Evolutionary conservation across 2,329 filamentous ascomycete species (phyloP).

Genomic region (Lasiodiplodia theobromae): DNA sequence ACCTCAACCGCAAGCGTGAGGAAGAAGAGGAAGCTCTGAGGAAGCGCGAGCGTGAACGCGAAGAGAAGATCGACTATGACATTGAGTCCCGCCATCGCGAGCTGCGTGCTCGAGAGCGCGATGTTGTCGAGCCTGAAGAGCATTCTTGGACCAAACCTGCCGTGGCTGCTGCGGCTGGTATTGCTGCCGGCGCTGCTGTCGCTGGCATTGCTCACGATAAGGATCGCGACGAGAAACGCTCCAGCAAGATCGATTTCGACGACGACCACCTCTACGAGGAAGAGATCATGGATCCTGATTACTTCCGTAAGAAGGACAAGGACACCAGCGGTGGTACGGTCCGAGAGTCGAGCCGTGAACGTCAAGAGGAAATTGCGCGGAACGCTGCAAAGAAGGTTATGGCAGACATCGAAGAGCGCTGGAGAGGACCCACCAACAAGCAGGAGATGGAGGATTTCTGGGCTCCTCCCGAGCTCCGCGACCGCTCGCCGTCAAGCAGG

Average conservation of each 20-base stretch:
- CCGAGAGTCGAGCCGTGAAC: neutral
- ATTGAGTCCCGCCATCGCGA: constrained; percentile 41
- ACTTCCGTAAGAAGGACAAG: constrained; percentile 52
- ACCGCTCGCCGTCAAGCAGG: constrained; percentile 39
- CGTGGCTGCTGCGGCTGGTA: constrained; percentile 44
- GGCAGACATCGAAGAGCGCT: constrained; percentile 52
- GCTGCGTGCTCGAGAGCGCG: constrained; percentile 43
- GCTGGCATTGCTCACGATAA: constrained; percentile 41
- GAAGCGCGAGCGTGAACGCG: constrained; percentile 36
- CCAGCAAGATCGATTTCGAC: constrained; percentile 24
- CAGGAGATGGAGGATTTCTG: constrained; percentile 54
- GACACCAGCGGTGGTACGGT: constrained; percentile 33
- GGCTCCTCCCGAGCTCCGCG: constrained; percentile 52
- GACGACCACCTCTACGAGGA: constrained; percentile 47
- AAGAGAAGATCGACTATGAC: constrained; percentile 36
- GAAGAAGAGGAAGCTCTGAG: constrained; percentile 32
- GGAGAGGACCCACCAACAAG: constrained; percentile 47
- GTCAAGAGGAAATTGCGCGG: constrained; percentile 36
- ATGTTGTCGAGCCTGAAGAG: constrained; percentile 41
- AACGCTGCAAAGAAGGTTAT: constrained; percentile 50
- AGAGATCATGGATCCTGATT: constrained; percentile 54
- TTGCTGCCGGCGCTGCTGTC: constrained; percentile 33
- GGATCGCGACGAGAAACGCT: neutral
- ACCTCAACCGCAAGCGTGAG: constrained; percentile 25
- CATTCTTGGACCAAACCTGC: constrained; percentile 41